Conservation (phyloP, 768 basidiomycete genomes). For the Mycena galericulata region DNA sequence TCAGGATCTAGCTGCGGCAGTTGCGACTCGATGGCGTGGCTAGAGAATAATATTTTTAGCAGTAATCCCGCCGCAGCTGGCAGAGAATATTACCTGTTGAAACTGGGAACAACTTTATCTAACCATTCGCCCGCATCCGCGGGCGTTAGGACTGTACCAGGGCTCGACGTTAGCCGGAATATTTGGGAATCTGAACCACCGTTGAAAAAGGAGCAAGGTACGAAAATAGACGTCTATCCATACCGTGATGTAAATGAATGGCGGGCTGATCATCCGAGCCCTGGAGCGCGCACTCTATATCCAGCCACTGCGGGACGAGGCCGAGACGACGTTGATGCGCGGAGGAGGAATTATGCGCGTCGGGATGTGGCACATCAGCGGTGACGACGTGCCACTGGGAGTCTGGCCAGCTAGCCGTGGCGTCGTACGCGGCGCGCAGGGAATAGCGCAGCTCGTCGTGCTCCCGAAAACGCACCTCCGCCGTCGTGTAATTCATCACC, state of each 20-base stretch:
- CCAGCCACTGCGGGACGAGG: constrained; percentile 55
- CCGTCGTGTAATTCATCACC: constrained; percentile 7
- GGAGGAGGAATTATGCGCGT: background rate
- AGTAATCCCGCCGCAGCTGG: background rate
- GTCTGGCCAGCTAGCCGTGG: constrained; percentile 43
- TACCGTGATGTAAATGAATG: constrained; percentile 48
- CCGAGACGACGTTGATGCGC: constrained; percentile 43
- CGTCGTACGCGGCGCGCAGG: constrained; percentile 47
- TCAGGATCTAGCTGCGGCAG: constrained; percentile 43
- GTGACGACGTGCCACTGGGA: constrained; percentile 48
- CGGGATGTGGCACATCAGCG: constrained; percentile 41
- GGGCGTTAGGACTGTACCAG: background rate
- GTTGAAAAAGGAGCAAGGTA: constrained; percentile 34
- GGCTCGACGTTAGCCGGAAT: constrained; percentile 30
- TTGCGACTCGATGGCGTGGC: constrained; percentile 51
- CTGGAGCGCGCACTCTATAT: constrained; percentile 34
- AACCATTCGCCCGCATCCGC: constrained; percentile 25
- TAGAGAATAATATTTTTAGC: constrained; percentile 24
- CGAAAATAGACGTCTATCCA: constrained; percentile 32
- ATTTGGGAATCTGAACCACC: constrained; percentile 27
- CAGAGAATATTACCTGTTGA: constrained; percentile 45
- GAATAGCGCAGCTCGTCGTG: constrained; percentile 54
- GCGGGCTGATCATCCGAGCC: constrained; percentile 41
- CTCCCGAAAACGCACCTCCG: constrained; percentile 41
- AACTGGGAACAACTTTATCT: constrained; percentile 36